Base-by-base conservation (phyloP, 495 filamentous ascomycete genomes). In the Wilcoxina mikolae region DNA sequence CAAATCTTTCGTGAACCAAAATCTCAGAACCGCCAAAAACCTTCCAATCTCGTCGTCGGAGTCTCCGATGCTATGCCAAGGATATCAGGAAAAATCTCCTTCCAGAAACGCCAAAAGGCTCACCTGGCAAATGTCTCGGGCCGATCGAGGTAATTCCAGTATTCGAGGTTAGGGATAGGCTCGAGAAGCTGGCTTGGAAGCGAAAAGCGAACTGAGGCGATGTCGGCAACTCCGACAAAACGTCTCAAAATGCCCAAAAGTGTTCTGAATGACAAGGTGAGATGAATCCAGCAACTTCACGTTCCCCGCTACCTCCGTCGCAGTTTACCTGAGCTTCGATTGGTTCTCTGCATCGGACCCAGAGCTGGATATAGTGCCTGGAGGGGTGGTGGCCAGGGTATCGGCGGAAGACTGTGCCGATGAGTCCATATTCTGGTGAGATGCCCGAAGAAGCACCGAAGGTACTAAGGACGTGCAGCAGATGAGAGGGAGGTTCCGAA, bases 1-100 rank as follows among this genome's bases (percentile, higher is more conserved):
- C 72, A 98, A 67, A 66, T 98, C 91, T 66, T 96, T 96, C 23
- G 91, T 95, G 60, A 95, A 96, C 91, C 91, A 98, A 67, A 98
- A 98, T 29, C 91, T 79, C 62, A 95, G 69, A 28, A 93, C 84
- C 57, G 84, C 89, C 38, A 98, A 76, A 82, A 94, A 95, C 54
- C 91, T 87, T 57, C 87, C 90, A 48, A 95, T 72, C 5, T 79
- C 75, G 59, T 95, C 87, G 57, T 95, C 83, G 7, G 90, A 90
- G 62, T 90, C 90, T 56, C 90, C 91, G 70, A 98, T 95, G 55
- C 87, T 89, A 64, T 71, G n/a, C 4, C 43, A 46, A 46, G 11
- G 23, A 11, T 2, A 11, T 46, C 43, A 46, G 43, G 23, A 46
- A 17, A 46, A 46, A 46, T 11, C 7, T 15, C 5, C 15, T 5